Conservation (phyloP, 345 rosid species). For the Salix purpurea region DNA sequence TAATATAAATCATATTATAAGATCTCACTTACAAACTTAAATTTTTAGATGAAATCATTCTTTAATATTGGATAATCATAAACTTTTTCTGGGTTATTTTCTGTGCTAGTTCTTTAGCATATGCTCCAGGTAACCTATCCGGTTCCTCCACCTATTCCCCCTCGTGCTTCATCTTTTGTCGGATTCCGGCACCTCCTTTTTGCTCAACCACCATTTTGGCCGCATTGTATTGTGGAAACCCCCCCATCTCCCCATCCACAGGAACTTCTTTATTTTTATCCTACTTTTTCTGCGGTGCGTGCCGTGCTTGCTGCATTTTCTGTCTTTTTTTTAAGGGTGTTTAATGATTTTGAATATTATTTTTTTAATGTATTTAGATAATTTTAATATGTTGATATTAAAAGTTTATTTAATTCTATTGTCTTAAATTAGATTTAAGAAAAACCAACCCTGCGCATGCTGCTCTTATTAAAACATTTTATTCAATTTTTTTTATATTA, state of each 20-base stretch:
- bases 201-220: slow-evolving; percentile 20
- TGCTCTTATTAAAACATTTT: too few relatives aligned
- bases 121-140: slow-evolving; percentile 20
- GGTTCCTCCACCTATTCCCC: slow-evolving; percentile 4
- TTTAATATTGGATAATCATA: slow-evolving; percentile 38
- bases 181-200: slow-evolving; percentile 21
- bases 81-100: slow-evolving; percentile 1
- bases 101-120: slow-evolving; percentile 22
- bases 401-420: too few relatives aligned
- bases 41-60: accelerated
- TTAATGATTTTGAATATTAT: too few relatives aligned
- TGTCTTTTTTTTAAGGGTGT: too few relatives aligned
- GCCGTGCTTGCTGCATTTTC: not conserved
- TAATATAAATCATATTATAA: too few relatives aligned
- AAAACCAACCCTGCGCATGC: too few relatives aligned
- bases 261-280: not conserved
- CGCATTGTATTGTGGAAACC: slow-evolving; percentile 1
- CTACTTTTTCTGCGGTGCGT: not conserved
- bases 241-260: slow-evolving; percentile 8
- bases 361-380: too few relatives aligned
- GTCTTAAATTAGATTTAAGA: too few relatives aligned
- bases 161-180: slow-evolving; percentile 13
- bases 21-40: too few relatives aligned
- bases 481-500: too few relatives aligned
- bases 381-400: too few relatives aligned